Evolutionary conservation across 805 yeast species (phyloP).

Genomic region (Yarrowia bubula): DNA sequence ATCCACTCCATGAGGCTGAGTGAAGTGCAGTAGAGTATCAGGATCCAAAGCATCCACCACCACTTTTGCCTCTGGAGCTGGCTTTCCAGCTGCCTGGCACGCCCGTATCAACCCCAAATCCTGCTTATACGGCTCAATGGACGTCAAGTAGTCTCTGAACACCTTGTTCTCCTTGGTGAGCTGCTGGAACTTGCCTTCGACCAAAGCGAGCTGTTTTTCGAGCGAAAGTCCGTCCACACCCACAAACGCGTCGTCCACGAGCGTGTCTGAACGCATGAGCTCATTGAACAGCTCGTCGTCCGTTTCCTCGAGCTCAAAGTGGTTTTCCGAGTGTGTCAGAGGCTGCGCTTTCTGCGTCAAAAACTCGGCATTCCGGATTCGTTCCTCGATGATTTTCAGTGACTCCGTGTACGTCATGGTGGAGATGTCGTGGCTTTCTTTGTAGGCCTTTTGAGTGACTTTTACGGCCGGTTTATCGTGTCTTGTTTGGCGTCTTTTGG

Average conservation of each 20-base stretch:
- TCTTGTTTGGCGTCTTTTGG: not conserved
- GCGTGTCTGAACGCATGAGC: slow-evolving; percentile 12
- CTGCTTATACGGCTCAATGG: slow-evolving; percentile 20
- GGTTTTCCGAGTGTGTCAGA: not conserved
- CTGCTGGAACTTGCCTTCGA: slow-evolving; percentile 14
- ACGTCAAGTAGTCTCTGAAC: slow-evolving; percentile 1
- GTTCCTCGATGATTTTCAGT: not conserved
- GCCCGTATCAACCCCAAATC: not conserved
- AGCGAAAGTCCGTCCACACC: slow-evolving; percentile 1
- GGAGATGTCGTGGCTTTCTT: not conserved
- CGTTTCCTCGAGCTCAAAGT: slow-evolving; percentile 6
- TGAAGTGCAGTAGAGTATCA: not conserved
- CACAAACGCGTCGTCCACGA: slow-evolving; percentile 18
- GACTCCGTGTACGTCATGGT: not conserved
- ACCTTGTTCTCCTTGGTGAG: slow-evolving; percentile 19
- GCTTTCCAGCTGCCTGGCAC: not conserved
- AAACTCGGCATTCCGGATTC: slow-evolving; percentile 6
- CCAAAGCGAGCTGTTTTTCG: slow-evolving; percentile 6
- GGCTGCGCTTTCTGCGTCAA: slow-evolving; percentile 3
- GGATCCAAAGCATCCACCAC: slow-evolving; percentile 16
- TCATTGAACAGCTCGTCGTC: slow-evolving; percentile 22
- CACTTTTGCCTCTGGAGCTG: not conserved
- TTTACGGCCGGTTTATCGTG: no score
- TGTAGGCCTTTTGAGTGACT: no score
- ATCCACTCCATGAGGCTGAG: slow-evolving; percentile 9